Conservation (phyloP, 768 basidiomycete species). For the Lyophyllum decastes region DNA sequence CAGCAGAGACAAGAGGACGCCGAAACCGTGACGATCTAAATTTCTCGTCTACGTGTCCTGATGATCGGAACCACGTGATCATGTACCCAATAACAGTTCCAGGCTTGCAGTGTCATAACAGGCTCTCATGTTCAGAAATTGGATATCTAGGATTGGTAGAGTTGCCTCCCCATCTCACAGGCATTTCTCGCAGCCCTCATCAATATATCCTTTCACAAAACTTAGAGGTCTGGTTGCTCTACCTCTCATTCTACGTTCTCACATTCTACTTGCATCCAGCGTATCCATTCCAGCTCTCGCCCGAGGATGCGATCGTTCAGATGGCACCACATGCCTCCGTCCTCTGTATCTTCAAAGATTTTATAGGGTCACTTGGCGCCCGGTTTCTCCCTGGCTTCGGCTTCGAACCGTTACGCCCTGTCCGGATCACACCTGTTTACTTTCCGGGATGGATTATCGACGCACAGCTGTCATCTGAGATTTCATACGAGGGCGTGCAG, state of each 20-base stretch:
- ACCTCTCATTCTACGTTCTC: not conserved
- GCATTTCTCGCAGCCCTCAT: slow-evolving; percentile 8
- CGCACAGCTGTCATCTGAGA: slow-evolving; percentile 47
- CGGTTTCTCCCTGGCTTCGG: slow-evolving; percentile 38
- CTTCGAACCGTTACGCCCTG: slow-evolving; percentile 42
- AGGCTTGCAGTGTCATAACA: no score
- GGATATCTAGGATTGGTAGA: slow-evolving; percentile 14
- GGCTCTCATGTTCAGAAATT: slow-evolving; percentile 17
- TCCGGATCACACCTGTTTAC: slow-evolving; percentile 53
- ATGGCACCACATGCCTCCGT: slow-evolving; percentile 35
- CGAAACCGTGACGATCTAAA: slow-evolving; percentile 13
- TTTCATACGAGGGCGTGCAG: slow-evolving; percentile 25
- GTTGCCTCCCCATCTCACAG: slow-evolving; percentile 3
- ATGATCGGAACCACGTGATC: slow-evolving; percentile 14
- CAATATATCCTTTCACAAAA: slow-evolving; percentile 32
- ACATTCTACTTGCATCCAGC: slow-evolving; percentile 30
- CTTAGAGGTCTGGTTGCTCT: slow-evolving; percentile 32
- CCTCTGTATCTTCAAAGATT: slow-evolving; percentile 21
- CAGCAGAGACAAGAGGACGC: slow-evolving; percentile 1
- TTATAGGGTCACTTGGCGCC: slow-evolving; percentile 32
- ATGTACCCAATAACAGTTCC: no score
- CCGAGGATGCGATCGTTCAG: slow-evolving; percentile 42
- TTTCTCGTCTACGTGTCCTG: slow-evolving; percentile 21
- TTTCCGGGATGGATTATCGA: slow-evolving; percentile 67
- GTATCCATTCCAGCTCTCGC: slow-evolving; percentile 51